Conservation (phyloP, 2,329 filamentous ascomycete species). For the Sporothrix brasiliensis region DNA sequence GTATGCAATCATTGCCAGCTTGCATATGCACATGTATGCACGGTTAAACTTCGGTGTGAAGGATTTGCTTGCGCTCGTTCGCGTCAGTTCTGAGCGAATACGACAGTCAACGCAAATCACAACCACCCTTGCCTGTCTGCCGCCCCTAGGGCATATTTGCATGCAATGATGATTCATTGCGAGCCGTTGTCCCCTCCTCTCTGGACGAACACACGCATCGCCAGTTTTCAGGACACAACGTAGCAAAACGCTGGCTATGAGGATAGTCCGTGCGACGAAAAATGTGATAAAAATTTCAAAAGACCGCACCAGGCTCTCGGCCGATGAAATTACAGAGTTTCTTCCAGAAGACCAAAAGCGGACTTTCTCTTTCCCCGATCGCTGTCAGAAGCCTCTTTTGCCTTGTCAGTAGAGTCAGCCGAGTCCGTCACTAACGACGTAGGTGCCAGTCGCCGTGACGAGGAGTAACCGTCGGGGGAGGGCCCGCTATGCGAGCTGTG, state of each 20-base stretch:
- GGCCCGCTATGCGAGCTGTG: conserved; percentile 12
- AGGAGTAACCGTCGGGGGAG: conserved; percentile 7
- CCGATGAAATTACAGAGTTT: not conserved
- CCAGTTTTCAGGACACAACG: not conserved
- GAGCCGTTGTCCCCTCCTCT: conserved; percentile 1
- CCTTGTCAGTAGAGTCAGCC: not conserved
- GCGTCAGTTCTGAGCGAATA: not conserved
- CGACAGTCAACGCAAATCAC: not conserved
- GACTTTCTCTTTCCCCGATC: not conserved
- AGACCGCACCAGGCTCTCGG: not conserved
- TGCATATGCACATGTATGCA: not conserved
- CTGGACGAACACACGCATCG: not conserved
- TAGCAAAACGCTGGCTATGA: not conserved
- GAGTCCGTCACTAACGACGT: not conserved
- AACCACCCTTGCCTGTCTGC: not conserved
- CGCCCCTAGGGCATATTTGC: not conserved
- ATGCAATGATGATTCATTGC: conserved; percentile 18
- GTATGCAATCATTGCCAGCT: not conserved
- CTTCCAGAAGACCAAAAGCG: not conserved
- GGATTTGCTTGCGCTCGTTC: not conserved
- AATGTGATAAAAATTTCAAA: no score
- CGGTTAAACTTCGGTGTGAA: not conserved
- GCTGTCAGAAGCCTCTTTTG: not conserved
- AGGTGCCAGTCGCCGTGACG: not conserved
- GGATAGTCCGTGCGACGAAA: not conserved